These are phyloP conservation scores for Hypericum androsaemum DNA, from an alignment of 345 rosid species.

Conservation along the genomic window DNA sequence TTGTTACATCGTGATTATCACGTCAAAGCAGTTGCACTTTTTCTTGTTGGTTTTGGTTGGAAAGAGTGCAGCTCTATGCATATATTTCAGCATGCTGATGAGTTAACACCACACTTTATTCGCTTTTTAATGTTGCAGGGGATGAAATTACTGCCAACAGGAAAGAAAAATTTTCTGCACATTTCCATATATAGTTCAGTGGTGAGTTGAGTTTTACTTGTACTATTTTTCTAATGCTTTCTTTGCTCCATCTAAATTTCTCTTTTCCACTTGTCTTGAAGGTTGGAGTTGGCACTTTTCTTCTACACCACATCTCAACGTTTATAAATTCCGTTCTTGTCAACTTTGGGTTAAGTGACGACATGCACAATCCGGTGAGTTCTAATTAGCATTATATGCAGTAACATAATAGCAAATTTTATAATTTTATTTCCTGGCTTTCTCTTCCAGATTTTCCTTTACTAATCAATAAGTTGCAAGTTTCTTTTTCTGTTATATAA, in stretches of 20 bases:
- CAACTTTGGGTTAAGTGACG: slow-evolving; percentile 76
- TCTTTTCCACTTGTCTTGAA: slow-evolving; percentile 24
- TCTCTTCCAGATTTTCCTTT: no score
- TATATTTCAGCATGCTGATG: not conserved
- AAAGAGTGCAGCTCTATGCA: no score
- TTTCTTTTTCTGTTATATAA: no score
- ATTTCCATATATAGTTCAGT: slow-evolving; percentile 58
- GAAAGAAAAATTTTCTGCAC: slow-evolving; percentile 56
- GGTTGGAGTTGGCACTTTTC: slow-evolving; percentile 80
- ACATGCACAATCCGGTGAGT: slow-evolving; percentile 89
- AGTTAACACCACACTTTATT: not conserved
- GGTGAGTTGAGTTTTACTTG: slow-evolving; percentile 33
- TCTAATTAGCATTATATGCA: not conserved
- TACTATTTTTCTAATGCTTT: not conserved
- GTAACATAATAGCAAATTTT: not conserved
- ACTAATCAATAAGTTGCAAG: no score
- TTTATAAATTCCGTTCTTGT: slow-evolving; percentile 67
- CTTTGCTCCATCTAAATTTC: slow-evolving; percentile 9
- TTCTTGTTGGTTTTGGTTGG: no score
- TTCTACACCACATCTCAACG: slow-evolving; percentile 68
- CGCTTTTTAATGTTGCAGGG: slow-evolving; percentile 32
- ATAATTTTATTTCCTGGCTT: not conserved
- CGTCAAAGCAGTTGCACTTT: no score
- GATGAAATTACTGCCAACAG: slow-evolving; percentile 67
- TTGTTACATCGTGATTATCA: no score